phyloP scores from a whole-genome alignment of 1,284 basidiomycete species.

The Meira nashicola region DNA sequence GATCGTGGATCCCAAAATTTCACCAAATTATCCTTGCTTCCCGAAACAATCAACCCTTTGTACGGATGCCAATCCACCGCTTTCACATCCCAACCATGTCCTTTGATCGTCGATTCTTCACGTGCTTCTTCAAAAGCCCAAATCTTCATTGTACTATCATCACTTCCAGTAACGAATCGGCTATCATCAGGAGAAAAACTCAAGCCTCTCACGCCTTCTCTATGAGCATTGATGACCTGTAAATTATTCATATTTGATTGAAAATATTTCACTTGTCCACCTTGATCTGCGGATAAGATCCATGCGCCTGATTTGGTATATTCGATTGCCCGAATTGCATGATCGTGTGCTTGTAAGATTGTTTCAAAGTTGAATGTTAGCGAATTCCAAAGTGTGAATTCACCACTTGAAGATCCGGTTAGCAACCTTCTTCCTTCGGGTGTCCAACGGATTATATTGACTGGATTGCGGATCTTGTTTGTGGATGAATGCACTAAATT shows the following conservation, averaged over 20 bases:
- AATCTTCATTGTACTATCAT: conserved; percentile 87
- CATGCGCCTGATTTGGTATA: conserved; percentile 88
- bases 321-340: conserved; percentile 78
- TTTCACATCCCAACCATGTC: conserved; percentile 97
- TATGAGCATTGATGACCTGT: conserved; percentile 81
- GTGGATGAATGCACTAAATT: conserved; percentile 97
- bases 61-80: conserved; percentile 98
- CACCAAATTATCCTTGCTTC: conserved; percentile 94
- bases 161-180: conserved; percentile 86
- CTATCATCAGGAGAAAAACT: conserved; percentile 87
- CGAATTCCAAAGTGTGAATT: conserved; percentile 98
- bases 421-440: conserved; percentile 86
- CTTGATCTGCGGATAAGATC: conserved; percentile 86
- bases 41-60: conserved; percentile 86
- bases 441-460: conserved; percentile 93
- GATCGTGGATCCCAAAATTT: conserved; percentile 92
- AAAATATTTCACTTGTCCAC: conserved; percentile 94
- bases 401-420: conserved; percentile 91
- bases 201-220: conserved; percentile 70
- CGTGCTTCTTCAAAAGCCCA: conserved; percentile 90
- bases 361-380: conserved; percentile 99
- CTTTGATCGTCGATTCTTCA: conserved; percentile 79
- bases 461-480: conserved; percentile 95
- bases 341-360: conserved; percentile 94
- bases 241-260: conserved; percentile 98